Evolutionary conservation across 108 stramenopile species (phyloP).

Genomic region (Nitzschia palea): DNA sequence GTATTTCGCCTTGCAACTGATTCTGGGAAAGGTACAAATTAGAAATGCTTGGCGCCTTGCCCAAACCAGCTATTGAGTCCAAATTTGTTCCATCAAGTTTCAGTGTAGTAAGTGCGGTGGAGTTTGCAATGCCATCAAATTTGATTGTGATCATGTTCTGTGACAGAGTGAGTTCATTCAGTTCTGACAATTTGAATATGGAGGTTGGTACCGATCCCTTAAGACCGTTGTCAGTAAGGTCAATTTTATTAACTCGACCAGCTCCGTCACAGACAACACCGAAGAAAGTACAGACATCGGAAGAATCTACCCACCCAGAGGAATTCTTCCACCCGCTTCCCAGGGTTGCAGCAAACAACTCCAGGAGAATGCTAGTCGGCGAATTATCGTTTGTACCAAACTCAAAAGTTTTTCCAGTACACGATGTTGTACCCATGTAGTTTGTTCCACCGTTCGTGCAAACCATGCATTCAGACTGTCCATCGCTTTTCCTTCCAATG

Average conservation of each 20-base stretch:
- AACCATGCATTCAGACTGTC: slow-evolving; percentile 15
- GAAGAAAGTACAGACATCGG: slow-evolving; percentile 40
- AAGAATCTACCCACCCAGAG: slow-evolving; percentile 32
- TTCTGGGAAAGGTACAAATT: slow-evolving; percentile 45
- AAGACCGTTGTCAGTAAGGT: slow-evolving; percentile 61
- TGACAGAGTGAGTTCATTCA: slow-evolving; percentile 35
- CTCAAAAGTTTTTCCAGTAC: slow-evolving; percentile 34
- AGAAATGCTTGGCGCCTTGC: slow-evolving; percentile 22
- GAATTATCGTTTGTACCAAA: slow-evolving; percentile 35
- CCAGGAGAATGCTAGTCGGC: slow-evolving; percentile 51
- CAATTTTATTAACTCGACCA: slow-evolving; percentile 34
- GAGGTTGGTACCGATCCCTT: slow-evolving; percentile 49
- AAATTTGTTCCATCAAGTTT: slow-evolving; percentile 37
- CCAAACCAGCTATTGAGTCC: slow-evolving; percentile 40
- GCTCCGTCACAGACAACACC: slow-evolving; percentile 37
- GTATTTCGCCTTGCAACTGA: slow-evolving; percentile 41
- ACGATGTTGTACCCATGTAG: slow-evolving; percentile 39
- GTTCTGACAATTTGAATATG: slow-evolving; percentile 36
- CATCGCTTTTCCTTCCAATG: slow-evolving; percentile 49
- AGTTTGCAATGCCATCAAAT: slow-evolving; percentile 30
- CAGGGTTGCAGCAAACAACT: slow-evolving; percentile 32
- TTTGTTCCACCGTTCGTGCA: slow-evolving; percentile 13
- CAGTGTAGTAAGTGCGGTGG: slow-evolving; percentile 30
- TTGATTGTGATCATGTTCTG: slow-evolving; percentile 39
- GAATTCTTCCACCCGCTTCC: slow-evolving; percentile 25